phyloP scores from a whole-genome alignment of 495 filamentous ascomycete species.

The Talaromyces trachyspermus region DNA sequence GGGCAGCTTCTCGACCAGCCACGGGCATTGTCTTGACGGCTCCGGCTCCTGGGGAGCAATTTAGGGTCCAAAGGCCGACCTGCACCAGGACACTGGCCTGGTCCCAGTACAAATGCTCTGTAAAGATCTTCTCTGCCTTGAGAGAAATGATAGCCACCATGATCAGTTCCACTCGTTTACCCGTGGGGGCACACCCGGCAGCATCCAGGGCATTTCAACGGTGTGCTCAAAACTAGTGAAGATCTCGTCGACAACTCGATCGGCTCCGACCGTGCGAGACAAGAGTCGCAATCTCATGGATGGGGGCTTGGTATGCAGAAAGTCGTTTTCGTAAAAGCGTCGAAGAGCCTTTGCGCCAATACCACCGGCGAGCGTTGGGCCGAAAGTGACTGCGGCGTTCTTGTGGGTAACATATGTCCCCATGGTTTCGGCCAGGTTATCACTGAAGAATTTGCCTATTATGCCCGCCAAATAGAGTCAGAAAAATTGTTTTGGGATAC shows the following conservation, averaged over 20 bases:
- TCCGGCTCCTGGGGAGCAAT: slow-evolving; percentile 38
- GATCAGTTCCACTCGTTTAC: slow-evolving; percentile 58
- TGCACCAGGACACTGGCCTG: slow-evolving; percentile 75
- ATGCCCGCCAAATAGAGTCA: neutral
- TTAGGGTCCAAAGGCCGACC: slow-evolving; percentile 65
- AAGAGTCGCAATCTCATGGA: slow-evolving; percentile 63
- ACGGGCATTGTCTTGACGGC: slow-evolving; percentile 61
- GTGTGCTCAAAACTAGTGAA: slow-evolving; percentile 62
- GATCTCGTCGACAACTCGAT: slow-evolving; percentile 56
- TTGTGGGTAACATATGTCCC: slow-evolving; percentile 42
- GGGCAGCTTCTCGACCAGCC: slow-evolving; percentile 57
- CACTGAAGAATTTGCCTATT: slow-evolving; percentile 41
- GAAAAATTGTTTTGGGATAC: neutral
- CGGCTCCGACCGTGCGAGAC: slow-evolving; percentile 57
- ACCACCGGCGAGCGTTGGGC: slow-evolving; percentile 60
- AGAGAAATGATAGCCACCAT: slow-evolving; percentile 71
- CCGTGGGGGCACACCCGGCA: slow-evolving; percentile 72
- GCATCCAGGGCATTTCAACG: slow-evolving; percentile 66
- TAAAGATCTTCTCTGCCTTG: slow-evolving; percentile 64
- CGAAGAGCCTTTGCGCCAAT: slow-evolving; percentile 60
- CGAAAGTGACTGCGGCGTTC: slow-evolving; percentile 49
- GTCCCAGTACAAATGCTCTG: slow-evolving; percentile 86
- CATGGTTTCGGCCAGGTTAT: slow-evolving; percentile 40
- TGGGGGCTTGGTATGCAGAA: slow-evolving; percentile 62
- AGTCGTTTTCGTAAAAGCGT: slow-evolving; percentile 66